phyloP scores from a whole-genome alignment of 768 basidiomycete species.

The Serendipita vermifera region DNA sequence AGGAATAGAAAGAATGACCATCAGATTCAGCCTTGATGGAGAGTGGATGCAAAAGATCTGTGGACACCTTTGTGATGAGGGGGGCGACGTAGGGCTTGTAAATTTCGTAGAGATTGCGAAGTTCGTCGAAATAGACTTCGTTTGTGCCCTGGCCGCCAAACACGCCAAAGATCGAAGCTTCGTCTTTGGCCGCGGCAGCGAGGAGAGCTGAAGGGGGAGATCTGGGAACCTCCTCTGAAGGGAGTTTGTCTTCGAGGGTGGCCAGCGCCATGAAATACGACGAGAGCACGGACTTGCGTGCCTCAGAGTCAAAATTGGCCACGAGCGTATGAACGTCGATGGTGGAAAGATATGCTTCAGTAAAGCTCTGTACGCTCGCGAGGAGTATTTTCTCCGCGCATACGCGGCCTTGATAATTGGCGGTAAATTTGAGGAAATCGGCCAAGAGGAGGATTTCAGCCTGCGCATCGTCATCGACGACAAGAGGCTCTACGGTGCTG shows the following conservation, averaged over 20 bases:
- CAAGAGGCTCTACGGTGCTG: constrained; percentile 19
- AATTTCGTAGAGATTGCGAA: constrained; percentile 80
- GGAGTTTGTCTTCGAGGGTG: constrained; percentile 40
- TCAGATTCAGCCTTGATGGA: constrained; percentile 39
- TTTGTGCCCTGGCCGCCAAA: constrained; percentile 98
- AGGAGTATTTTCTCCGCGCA: constrained; percentile 49
- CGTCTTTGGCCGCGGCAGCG: constrained; percentile 42
- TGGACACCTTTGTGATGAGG: constrained; percentile 51
- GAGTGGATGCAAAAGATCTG: constrained; percentile 58
- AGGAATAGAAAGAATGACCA: constrained; percentile 45
- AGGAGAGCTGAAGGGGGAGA: constrained; percentile 58
- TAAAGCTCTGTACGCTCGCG: constrained; percentile 66
- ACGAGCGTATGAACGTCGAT: constrained; percentile 75
- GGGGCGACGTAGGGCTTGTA: constrained; percentile 77
- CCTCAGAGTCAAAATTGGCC: constrained; percentile 58
- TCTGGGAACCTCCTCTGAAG: constrained; percentile 38
- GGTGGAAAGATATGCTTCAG: constrained; percentile 51
- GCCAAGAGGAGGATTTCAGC: constrained; percentile 67
- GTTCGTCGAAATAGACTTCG: constrained; percentile 95
- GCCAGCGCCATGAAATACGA: constrained; percentile 71
- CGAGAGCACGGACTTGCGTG: constrained; percentile 60
- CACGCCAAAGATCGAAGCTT: constrained; percentile 73
- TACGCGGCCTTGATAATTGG: constrained; percentile 33
- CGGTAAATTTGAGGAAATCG: constrained; percentile 68
- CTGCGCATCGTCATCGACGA: constrained; percentile 32